Conservation (phyloP, 1,284 basidiomycete species). For the Termitomyces sp. region DNA sequence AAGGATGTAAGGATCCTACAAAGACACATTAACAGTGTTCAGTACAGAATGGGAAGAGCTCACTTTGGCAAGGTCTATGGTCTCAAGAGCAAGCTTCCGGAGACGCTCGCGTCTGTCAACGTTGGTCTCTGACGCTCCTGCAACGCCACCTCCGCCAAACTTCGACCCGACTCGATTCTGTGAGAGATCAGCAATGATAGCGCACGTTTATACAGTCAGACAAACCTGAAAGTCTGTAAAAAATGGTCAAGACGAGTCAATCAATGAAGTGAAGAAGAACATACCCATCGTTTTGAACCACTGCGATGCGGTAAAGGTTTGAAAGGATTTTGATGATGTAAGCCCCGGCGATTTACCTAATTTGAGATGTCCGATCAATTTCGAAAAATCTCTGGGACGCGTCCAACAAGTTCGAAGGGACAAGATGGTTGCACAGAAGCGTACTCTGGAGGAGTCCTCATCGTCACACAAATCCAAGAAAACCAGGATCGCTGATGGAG, state of each 20-base stretch:
- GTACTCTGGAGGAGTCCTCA: slow-evolving; percentile 49
- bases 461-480: slow-evolving; percentile 53
- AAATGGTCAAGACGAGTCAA: slow-evolving; percentile 5
- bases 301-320: neutral
- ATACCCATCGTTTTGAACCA: slow-evolving; percentile 30
- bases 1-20: slow-evolving; percentile 95
- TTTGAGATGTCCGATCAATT: slow-evolving; percentile 17
- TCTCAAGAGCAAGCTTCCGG: slow-evolving; percentile 92
- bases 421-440: slow-evolving; percentile 52
- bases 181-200: slow-evolving; percentile 11
- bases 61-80: slow-evolving; percentile 93
- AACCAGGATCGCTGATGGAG: slow-evolving; percentile 28
- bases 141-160: slow-evolving; percentile 93
- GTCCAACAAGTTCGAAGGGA: slow-evolving; percentile 4
- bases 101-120: slow-evolving; percentile 94
- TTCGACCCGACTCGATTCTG: slow-evolving; percentile 94
- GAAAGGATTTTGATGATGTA: slow-evolving; percentile 19
- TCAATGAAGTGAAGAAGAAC: slow-evolving; percentile 15
- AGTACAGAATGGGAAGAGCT: slow-evolving; percentile 15
- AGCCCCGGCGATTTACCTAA: slow-evolving; percentile 8
- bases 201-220: neutral
- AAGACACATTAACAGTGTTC: slow-evolving; percentile 11
- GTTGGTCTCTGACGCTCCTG: slow-evolving; percentile 89
- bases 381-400: slow-evolving; percentile 25
- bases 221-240: slow-evolving; percentile 42